These are phyloP conservation scores for Rhizoclosmatium globosum DNA, from an alignment of 192 early-diverging fungal genomes.

Conservation along the genomic window DNA sequence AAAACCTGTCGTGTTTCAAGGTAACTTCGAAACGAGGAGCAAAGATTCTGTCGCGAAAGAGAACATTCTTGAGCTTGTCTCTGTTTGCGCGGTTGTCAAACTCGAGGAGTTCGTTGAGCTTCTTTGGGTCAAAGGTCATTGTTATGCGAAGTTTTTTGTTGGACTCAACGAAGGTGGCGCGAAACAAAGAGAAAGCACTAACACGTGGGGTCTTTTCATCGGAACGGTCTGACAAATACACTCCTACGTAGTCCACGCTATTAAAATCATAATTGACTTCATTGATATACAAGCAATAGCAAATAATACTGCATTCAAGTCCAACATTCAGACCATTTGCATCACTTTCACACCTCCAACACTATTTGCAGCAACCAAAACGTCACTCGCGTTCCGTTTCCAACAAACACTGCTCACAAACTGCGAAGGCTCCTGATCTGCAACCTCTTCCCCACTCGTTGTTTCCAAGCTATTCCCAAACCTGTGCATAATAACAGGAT, in stretches of 20 bases:
- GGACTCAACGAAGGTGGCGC: no score
- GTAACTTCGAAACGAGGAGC: conserved; percentile 62
- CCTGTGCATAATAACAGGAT: conserved; percentile 76
- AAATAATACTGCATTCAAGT: not conserved
- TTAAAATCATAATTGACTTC: no score
- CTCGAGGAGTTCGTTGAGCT: conserved; percentile 39
- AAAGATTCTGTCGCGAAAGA: conserved; percentile 38
- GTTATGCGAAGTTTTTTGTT: not conserved
- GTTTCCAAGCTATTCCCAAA: conserved; percentile 78
- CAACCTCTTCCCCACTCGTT: conserved; percentile 63
- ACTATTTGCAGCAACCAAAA: conserved; percentile 86
- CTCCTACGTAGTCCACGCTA: no score
- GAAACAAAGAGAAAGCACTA: no score
- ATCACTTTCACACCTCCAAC: conserved; percentile 89
- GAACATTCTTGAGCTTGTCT: conserved; percentile 28
- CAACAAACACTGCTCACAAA: conserved; percentile 95
- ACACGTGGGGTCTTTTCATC: no score
- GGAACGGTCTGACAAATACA: no score
- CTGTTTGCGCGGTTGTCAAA: conserved; percentile 40
- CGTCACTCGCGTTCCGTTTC: conserved; percentile 78
- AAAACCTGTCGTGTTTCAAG: conserved; percentile 19
- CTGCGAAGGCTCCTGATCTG: conserved; percentile 67
- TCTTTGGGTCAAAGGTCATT: conserved; percentile 1
- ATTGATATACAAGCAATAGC: no score
- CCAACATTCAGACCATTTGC: conserved; percentile 56